These are phyloP conservation scores for Neoboletus subvelutipes DNA, from an alignment of 768 basidiomycete species.

Conservation along the genomic window DNA sequence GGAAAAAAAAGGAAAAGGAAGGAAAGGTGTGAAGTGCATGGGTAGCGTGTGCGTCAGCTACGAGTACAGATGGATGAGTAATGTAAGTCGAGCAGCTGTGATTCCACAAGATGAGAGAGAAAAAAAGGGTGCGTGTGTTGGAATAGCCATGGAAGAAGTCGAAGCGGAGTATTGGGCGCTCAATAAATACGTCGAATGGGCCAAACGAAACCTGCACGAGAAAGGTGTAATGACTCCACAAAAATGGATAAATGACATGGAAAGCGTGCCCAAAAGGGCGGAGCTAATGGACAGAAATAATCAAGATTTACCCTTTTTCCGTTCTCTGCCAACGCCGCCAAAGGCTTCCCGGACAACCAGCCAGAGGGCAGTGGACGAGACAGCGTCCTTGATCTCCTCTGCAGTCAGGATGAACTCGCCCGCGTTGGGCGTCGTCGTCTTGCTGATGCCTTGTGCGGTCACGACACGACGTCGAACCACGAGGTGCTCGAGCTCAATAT, in stretches of 20 bases:
- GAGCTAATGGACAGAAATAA: background rate
- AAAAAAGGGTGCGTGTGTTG: background rate
- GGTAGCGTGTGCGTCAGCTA: constrained; percentile 15
- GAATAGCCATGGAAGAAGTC: constrained; percentile 4
- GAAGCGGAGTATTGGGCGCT: constrained; percentile 11
- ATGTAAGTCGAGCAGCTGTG: constrained; percentile 3
- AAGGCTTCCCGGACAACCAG: constrained; percentile 90
- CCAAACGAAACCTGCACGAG: constrained; percentile 6
- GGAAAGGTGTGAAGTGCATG: constrained; percentile 6
- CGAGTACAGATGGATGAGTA: constrained; percentile 25
- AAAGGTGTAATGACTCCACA: constrained; percentile 10
- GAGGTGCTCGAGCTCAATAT: constrained; percentile 70
- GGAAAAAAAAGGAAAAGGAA: background rate
- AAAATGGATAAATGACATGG: constrained; percentile 19
- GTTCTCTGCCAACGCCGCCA: constrained; percentile 81
- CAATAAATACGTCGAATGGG: constrained; percentile 18
- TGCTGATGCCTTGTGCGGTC: constrained; percentile 27
- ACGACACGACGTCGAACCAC: constrained; percentile 50
- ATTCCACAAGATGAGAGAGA: constrained; percentile 1
- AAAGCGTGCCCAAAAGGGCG: background rate
- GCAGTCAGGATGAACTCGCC: constrained; percentile 63
- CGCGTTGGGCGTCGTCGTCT: constrained; percentile 19
- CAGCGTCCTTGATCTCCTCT: constrained; percentile 92
- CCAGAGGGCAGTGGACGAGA: constrained; percentile 88
- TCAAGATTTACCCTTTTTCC: constrained; percentile 71